Evolutionary conservation across 2,329 filamentous ascomycete genomes (phyloP).

Genomic region (Stagonosporopsis rhizophila): DNA sequence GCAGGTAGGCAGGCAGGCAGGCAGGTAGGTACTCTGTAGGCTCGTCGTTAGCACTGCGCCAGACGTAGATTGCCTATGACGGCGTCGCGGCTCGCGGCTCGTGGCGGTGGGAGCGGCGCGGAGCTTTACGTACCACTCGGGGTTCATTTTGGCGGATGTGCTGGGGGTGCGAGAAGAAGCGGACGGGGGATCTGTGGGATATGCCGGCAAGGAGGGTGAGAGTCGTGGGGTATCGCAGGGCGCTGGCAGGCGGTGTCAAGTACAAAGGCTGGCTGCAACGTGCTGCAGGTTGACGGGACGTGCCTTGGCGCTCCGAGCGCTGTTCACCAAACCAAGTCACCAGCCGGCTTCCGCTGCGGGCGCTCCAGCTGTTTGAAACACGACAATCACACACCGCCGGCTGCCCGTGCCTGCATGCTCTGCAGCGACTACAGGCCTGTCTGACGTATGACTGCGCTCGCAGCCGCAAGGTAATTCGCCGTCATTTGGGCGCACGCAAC

Average conservation of each 20-base stretch:
- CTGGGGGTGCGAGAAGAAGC: constrained; percentile 20
- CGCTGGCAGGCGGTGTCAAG: constrained; percentile 35
- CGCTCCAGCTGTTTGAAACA: constrained; percentile 19
- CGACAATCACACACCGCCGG: constrained; percentile 28
- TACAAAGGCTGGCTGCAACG: constrained; percentile 25
- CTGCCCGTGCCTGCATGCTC: constrained; percentile 22
- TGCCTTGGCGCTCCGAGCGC: constrained; percentile 19
- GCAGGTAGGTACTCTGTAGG: constrained; percentile 33
- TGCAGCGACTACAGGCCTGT: constrained; percentile 10
- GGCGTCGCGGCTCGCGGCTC: constrained; percentile 15
- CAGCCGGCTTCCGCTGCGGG: constrained; percentile 22
- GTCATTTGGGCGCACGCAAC: not conserved
- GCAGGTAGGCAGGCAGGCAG: too few relatives aligned
- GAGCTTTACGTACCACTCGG: constrained; percentile 87
- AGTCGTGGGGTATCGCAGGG: constrained; percentile 35
- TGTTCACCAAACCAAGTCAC: constrained; percentile 30
- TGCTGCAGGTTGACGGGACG: constrained; percentile 20
- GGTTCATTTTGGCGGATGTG: constrained; percentile 74
- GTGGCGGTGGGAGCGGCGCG: constrained; percentile 42
- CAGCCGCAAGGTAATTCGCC: not conserved
- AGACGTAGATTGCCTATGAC: constrained; percentile 15
- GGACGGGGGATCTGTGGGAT: constrained; percentile 17
- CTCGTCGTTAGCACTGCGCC: constrained; percentile 34
- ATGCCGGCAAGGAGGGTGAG: constrained; percentile 9
- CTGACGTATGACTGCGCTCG: constrained; percentile 19